Conservation (phyloP, 2,329 filamentous ascomycete genomes). For the Akanthomyces lecanii region DNA sequence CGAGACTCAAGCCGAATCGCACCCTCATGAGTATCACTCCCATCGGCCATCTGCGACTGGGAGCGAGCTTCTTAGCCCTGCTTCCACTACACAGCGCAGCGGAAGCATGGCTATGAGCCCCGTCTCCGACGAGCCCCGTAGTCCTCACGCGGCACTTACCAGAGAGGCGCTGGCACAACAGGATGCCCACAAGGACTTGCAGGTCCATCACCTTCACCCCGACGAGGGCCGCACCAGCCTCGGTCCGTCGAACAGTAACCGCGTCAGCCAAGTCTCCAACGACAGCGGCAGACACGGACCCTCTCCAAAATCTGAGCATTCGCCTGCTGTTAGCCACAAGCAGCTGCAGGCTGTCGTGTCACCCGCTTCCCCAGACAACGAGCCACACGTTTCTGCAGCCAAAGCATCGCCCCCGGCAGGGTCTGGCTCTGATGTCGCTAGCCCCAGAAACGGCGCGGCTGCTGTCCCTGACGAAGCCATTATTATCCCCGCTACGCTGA, state of each 20-base stretch:
- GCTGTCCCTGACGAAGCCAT: neutral
- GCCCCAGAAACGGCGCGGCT: neutral
- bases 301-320: slow-evolving; percentile 5
- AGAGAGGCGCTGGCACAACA: slow-evolving; percentile 1
- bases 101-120: neutral
- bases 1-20: neutral
- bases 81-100: neutral
- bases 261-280: slow-evolving; percentile 12
- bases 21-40: neutral
- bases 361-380: neutral
- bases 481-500: neutral
- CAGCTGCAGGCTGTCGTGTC: neutral
- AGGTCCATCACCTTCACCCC: neutral
- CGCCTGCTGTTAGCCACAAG: slow-evolving; percentile 1
- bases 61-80: neutral
- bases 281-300: slow-evolving; percentile 1
- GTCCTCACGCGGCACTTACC: neutral
- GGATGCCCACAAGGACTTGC: neutral
- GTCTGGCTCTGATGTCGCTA: neutral
- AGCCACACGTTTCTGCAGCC: neutral
- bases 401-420: neutral
- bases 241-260: slow-evolving; percentile 1
- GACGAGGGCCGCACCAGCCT: neutral
- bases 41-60: neutral
- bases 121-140: neutral